Conservation (phyloP, 805 yeast species). For the Myxozyma melibiosi region DNA sequence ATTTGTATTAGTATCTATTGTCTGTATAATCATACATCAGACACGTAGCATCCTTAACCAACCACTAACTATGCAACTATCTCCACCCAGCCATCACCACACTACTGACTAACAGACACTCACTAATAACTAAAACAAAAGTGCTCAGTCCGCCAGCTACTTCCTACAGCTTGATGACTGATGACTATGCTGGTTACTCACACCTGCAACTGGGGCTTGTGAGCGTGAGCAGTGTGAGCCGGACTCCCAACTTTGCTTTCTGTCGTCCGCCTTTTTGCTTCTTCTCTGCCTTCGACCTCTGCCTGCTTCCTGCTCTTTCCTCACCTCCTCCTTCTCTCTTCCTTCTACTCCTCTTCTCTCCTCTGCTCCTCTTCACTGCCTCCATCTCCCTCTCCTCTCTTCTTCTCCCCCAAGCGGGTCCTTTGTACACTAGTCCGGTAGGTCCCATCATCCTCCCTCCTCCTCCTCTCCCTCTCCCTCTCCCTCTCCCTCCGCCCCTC, state of each 20-base stretch:
- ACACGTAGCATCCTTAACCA: no score
- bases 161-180: no score
- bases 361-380: not conserved
- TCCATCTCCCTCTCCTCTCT: not conserved
- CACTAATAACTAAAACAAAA: no score
- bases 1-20: no score
- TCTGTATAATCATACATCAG: no score
- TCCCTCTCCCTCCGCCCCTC: not conserved
- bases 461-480: not conserved
- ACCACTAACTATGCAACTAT: no score
- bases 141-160: no score
- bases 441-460: not conserved
- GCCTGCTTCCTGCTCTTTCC: not conserved
- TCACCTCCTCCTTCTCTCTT: constrained; percentile 1
- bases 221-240: not conserved
- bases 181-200: no score
- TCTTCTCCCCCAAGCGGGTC: constrained; percentile 1
- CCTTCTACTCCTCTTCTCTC: not conserved
- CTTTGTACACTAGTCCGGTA: constrained; percentile 22
- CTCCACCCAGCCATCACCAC: no score
- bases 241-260: constrained; percentile 12
- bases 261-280: constrained; percentile 7
- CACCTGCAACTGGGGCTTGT: no score
- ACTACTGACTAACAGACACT: no score
- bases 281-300: constrained; percentile 4